These are phyloP conservation scores for Phyllosticta ampelicida DNA, from an alignment of 2,329 filamentous ascomycete species.

Conservation along the genomic window DNA sequence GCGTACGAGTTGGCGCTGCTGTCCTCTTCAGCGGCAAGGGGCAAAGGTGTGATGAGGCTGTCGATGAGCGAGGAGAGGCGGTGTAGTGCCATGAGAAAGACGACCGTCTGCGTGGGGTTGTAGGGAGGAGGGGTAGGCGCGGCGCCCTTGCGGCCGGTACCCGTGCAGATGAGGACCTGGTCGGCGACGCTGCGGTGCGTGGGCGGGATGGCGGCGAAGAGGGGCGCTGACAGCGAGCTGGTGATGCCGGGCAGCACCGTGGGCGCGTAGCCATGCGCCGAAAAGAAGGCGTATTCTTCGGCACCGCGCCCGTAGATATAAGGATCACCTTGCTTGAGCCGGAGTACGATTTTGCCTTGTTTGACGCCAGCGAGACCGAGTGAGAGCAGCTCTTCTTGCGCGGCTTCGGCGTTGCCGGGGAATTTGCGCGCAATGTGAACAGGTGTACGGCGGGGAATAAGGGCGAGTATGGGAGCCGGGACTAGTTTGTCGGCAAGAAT, in stretches of 20 bases:
- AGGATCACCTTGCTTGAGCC: conserved; percentile 92
- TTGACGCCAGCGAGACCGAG: conserved; percentile 60
- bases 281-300: conserved; percentile 83
- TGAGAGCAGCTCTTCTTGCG: conserved; percentile 78
- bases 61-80: conserved; percentile 63
- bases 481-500: conserved; percentile 80
- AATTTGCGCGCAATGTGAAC: conserved; percentile 95
- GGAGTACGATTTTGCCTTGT: conserved; percentile 67
- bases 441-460: conserved; percentile 80
- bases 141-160: conserved; percentile 82
- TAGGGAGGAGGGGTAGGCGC: conserved; percentile 73
- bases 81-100: conserved; percentile 94
- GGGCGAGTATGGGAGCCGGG: conserved; percentile 70
- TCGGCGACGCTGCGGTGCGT: conserved; percentile 87
- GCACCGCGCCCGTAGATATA: conserved; percentile 93
- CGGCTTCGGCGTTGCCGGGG: conserved; percentile 88
- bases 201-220: conserved; percentile 78
- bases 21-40: background rate
- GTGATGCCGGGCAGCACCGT: conserved; percentile 83
- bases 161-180: conserved; percentile 91
- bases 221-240: conserved; percentile 71
- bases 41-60: conserved; percentile 42
- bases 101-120: conserved; percentile 65
- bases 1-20: conserved; percentile 12
- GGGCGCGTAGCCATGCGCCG: conserved; percentile 55